Conservation (phyloP, 305 asterid species). For the Fraxinus greggii region DNA sequence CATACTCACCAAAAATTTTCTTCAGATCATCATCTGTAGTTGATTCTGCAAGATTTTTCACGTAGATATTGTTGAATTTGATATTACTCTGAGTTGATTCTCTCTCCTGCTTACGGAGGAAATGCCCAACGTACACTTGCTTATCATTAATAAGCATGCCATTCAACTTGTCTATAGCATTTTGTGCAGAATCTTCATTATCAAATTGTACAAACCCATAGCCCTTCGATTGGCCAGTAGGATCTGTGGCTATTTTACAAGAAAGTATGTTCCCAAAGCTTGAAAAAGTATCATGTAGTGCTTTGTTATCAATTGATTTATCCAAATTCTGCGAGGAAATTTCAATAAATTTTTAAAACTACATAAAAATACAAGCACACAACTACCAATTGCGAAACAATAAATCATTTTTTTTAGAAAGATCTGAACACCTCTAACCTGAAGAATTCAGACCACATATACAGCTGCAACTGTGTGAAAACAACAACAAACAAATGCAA, state of each 20-base stretch:
- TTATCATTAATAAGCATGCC: conserved; percentile 45
- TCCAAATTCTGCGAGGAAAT: conserved; percentile 36
- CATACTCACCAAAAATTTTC: conserved; percentile 34
- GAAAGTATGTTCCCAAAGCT: conserved; percentile 43
- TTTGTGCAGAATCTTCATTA: conserved; percentile 39
- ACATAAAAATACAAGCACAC: neutral
- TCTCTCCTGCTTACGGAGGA: conserved; percentile 42
- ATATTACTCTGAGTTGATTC: conserved; percentile 20
- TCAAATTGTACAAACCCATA: conserved; percentile 49
- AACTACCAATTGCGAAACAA: neutral
- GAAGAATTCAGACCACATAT: neutral
- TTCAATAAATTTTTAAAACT: neutral
- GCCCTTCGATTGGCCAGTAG: conserved; percentile 36
- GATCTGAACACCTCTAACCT: neutral
- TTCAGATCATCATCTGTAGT: conserved; percentile 39
- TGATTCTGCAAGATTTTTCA: conserved; percentile 37
- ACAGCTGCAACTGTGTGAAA: neutral
- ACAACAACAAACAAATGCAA: neutral
- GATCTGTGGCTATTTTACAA: conserved; percentile 43
- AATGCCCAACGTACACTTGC: conserved; percentile 42
- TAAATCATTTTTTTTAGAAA: neutral
- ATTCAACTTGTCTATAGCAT: conserved; percentile 39
- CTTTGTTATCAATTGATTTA: conserved; percentile 43
- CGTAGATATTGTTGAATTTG: conserved; percentile 42
- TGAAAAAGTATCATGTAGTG: conserved; percentile 40